phyloP scores from a whole-genome alignment of 371 early-diverging fungal genomes.

The Chytridiales sp. region DNA sequence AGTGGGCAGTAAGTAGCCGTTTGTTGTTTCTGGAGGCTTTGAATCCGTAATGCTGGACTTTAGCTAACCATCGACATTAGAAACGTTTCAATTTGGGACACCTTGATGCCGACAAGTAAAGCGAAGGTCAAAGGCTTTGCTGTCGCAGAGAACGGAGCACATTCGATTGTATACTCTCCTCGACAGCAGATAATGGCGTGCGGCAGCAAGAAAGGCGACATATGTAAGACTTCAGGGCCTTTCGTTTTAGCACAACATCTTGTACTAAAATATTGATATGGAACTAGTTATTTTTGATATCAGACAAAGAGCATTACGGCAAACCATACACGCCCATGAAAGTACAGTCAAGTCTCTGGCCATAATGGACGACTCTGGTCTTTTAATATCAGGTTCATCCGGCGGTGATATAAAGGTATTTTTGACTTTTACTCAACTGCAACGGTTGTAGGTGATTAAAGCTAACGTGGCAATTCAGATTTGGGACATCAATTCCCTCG shows the following conservation, averaged over 20 bases:
- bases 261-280: too few relatives aligned
- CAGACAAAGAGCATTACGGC: constrained; percentile 64
- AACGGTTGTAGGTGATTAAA: not conserved
- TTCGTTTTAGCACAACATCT: too few relatives aligned
- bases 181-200: constrained; percentile 63
- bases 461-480: constrained; percentile 51
- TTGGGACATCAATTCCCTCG: constrained; percentile 67
- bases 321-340: constrained; percentile 71
- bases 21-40: not conserved
- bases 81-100: constrained; percentile 77
- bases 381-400: constrained; percentile 58
- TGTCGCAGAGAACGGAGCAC: constrained; percentile 56
- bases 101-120: constrained; percentile 64
- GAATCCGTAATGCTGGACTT: too few relatives aligned
- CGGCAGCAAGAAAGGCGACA: constrained; percentile 76
- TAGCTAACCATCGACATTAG: constrained; percentile 23
- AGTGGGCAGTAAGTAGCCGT: constrained; percentile 59
- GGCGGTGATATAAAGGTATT: constrained; percentile 52
- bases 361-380: constrained; percentile 58
- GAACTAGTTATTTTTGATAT: constrained; percentile 76
- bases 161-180: constrained; percentile 65
- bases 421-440: not conserved
- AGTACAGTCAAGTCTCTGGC: constrained; percentile 66
- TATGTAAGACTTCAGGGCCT: too few relatives aligned
- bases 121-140: constrained; percentile 56